A percentile compares a stretch with the other conserved stretches of the same genome.
These are phyloP conservation scores for Debaryomycetaceae sp. DNA, from an alignment of 1,139 yeast species.

Conservation along the genomic window DNA sequence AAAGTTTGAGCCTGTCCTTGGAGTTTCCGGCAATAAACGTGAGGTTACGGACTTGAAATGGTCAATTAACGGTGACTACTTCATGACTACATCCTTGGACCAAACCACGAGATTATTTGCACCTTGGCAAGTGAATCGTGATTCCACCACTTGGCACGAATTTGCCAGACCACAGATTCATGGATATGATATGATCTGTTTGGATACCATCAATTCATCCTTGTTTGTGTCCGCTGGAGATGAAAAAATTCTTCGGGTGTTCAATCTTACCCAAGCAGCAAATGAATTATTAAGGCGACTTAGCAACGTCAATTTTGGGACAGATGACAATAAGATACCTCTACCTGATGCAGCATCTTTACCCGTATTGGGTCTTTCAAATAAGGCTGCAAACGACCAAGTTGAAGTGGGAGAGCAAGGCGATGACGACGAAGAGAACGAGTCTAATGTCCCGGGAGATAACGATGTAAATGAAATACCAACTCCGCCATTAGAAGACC, in stretches of 20 bases:
- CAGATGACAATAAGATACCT: slow-evolving; percentile 14
- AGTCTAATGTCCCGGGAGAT: slow-evolving; percentile 17
- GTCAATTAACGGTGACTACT: slow-evolving; percentile 65
- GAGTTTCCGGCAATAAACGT: slow-evolving; percentile 72
- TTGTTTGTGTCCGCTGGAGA: slow-evolving; percentile 92
- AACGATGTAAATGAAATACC: slow-evolving; percentile 34
- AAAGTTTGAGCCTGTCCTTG: slow-evolving; percentile 54
- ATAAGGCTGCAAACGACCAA: slow-evolving; percentile 69
- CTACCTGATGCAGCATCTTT: slow-evolving; percentile 82
- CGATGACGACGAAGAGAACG: slow-evolving; percentile 38
- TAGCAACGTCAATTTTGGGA: slow-evolving; percentile 40
- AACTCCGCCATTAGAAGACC: slow-evolving; percentile 81
- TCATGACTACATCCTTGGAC: slow-evolving; percentile 77
- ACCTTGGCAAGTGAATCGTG: slow-evolving; percentile 45
- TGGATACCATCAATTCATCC: slow-evolving; percentile 58
- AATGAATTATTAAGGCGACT: slow-evolving; percentile 56
- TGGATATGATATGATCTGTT: slow-evolving; percentile 93
- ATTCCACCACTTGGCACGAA: slow-evolving; percentile 68
- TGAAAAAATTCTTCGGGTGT: slow-evolving; percentile 86
- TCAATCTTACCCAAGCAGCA: slow-evolving; percentile 84
- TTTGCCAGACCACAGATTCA: slow-evolving; percentile 97
- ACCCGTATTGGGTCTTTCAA: slow-evolving; percentile 92
- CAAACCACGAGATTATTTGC: slow-evolving; percentile 89
- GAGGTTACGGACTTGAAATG: slow-evolving; percentile 80
- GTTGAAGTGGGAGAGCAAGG: slow-evolving; percentile 39